A percentile compares a stretch with the other conserved stretches of the same genome.
Conservation (phyloP, 2,329 filamentous ascomycete genomes). For the Monosporascus cannonballus region DNA sequence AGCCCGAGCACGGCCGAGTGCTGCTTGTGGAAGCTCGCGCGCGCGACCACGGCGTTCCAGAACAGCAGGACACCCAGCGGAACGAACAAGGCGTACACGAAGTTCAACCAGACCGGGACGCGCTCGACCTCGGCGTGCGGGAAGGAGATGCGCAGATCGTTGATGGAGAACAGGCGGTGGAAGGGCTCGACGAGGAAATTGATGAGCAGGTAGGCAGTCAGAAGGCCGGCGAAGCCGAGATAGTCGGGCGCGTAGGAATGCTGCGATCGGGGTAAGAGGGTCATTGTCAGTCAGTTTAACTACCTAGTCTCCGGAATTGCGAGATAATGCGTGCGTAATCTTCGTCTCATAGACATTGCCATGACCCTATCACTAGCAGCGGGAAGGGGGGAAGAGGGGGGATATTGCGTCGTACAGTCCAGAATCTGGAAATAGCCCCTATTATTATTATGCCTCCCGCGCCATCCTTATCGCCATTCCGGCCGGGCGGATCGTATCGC, state of each 20-base stretch:
- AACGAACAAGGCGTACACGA: constrained; percentile 70
- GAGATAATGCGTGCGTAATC: too few relatives aligned
- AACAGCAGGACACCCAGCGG: constrained; percentile 62
- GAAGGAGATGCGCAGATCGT: constrained; percentile 77
- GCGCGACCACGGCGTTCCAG: constrained; percentile 56
- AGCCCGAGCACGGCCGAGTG: constrained; percentile 83
- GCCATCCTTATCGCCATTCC: constrained; percentile 6
- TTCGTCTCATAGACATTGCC: constrained; percentile 5
- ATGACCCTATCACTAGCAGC: background rate
- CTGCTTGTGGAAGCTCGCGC: constrained; percentile 67
- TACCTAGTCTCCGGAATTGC: too few relatives aligned
- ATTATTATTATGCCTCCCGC: constrained; percentile 20
- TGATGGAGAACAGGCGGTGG: constrained; percentile 88
- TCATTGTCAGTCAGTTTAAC: background rate
- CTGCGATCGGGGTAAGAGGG: constrained; percentile 30
- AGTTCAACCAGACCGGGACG: constrained; percentile 73
- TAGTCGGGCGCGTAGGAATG: constrained; percentile 87
- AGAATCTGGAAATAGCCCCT: constrained; percentile 35
- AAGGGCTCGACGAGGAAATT: constrained; percentile 73
- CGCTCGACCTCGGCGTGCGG: constrained; percentile 80
- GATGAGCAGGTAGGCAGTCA: constrained; percentile 61
- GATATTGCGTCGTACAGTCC: constrained; percentile 35
- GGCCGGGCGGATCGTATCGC: constrained; percentile 12
- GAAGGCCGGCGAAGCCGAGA: constrained; percentile 66
- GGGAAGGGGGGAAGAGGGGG: background rate